Evolutionary conservation across 2,329 filamentous ascomycete genomes (phyloP), one percentile per base, ranked within the genome.

Genomic region (Colletotrichum sp.): DNA sequence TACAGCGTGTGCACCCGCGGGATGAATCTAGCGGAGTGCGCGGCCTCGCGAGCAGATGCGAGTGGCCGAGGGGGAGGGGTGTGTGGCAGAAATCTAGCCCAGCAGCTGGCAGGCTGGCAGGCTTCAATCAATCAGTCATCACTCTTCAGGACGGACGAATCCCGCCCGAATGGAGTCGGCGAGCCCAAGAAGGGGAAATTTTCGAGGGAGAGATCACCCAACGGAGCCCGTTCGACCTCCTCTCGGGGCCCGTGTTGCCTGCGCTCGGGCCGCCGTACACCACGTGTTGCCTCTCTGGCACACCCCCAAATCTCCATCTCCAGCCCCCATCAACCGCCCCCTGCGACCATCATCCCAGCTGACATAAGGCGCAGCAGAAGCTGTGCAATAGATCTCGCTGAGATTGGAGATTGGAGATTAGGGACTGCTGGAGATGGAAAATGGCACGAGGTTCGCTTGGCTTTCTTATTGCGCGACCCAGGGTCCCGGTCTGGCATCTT

Each of bases 331-430:
- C 21, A 18, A 18, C 43, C n/a, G 12, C 24, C 52, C 48, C 32
- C 56, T 26, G 62, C 69, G 55, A 67, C 73, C 61, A 38, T 62
- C 30, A 48, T 36, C 73, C 69, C 69, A 26, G 69, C 73, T 72
- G 69, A 68, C 69, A 63, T 68, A 62, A 75, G 73, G 71, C 73
- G 62, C 62, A 59, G 73, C 69, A 56, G 18, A 36, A 67, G 56
- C 36, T 21, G 52, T 32, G 67, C 56, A 62, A 69, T 52, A 55
- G 69, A 75, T 73, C 73, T 72, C 36, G 26, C 63, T 56, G 21
- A 43, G 69, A 66, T 55, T 74, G 16, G 62, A 55, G 61, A 67
- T 73, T 72, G 55, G 73, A 73, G 73, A 73, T 75, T 72, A 62
- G 58, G 34, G 69, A 56, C 18, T 32, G 36, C 58, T 62, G 58